phyloP scores from a whole-genome alignment of 768 basidiomycete genomes.

The Hericium coralloides region DNA sequence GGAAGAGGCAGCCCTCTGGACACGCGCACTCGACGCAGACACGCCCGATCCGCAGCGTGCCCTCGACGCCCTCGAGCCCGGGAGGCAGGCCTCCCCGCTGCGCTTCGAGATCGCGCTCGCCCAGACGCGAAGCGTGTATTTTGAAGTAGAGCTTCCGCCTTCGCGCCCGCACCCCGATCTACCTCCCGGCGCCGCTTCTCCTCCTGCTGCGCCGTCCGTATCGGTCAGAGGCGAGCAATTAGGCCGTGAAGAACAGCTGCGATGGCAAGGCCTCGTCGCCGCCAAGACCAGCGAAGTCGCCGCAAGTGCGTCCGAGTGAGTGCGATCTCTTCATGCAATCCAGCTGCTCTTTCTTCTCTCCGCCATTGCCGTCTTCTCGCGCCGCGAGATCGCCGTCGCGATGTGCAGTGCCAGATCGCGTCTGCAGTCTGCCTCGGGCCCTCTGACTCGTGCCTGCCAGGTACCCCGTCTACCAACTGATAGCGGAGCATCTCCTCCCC shows the following conservation, averaged over 20 bases:
- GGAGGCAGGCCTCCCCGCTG: not conserved
- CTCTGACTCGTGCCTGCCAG: conserved; percentile 24
- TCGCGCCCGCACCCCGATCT: not conserved
- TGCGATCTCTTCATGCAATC: not conserved
- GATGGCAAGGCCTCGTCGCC: not conserved
- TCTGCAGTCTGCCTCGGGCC: not conserved
- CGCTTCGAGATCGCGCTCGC: not conserved
- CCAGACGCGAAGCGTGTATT: not conserved
- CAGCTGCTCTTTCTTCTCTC: too few species aligned
- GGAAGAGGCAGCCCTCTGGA: conserved; percentile 29
- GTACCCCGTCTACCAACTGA: conserved; percentile 51
- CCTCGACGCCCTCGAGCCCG: not conserved
- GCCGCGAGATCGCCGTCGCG: too few species aligned
- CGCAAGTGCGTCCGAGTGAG: conserved; percentile 1
- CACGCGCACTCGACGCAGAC: not conserved
- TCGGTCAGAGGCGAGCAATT: not conserved
- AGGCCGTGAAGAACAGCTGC: not conserved
- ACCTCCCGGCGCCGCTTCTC: not conserved
- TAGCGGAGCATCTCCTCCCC: conserved; percentile 50
- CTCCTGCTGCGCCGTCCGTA: conserved; percentile 13
- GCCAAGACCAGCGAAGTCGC: conserved; percentile 9
- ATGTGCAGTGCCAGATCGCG: not conserved
- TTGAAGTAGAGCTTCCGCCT: not conserved
- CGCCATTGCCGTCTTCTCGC: too few species aligned
- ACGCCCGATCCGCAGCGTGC: conserved; percentile 18